Conservation (phyloP, 805 yeast species). For the Komagataella ulmi region DNA sequence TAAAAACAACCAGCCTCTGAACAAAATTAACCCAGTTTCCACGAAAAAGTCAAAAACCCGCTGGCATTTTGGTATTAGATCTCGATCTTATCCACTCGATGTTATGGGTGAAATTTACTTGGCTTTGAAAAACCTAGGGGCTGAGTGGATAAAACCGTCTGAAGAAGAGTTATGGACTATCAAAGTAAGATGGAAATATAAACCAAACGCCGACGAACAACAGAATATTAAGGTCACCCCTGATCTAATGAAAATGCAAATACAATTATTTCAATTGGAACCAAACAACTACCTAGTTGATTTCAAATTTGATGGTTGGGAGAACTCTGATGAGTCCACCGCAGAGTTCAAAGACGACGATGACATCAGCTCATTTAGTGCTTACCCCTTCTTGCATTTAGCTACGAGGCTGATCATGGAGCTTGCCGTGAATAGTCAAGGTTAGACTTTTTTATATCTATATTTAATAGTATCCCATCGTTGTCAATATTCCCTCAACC, state of each 20-base stretch:
- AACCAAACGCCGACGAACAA: slow-evolving; percentile 6
- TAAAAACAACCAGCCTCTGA: slow-evolving; percentile 17
- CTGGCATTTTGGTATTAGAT: slow-evolving; percentile 98
- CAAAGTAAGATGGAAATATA: slow-evolving; percentile 83
- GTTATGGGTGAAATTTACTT: slow-evolving; percentile 98
- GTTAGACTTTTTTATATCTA: slow-evolving; percentile 7
- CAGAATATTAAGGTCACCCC: slow-evolving; percentile 26
- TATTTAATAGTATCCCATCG: neutral
- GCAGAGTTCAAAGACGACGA: slow-evolving; percentile 28
- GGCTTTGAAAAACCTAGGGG: slow-evolving; percentile 85
- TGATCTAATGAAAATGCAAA: slow-evolving; percentile 91
- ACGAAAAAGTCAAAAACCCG: slow-evolving; percentile 83
- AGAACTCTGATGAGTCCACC: slow-evolving; percentile 24
- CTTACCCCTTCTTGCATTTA: slow-evolving; percentile 87
- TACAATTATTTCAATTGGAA: slow-evolving; percentile 89
- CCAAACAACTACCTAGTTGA: slow-evolving; percentile 94
- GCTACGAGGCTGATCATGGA: slow-evolving; percentile 93
- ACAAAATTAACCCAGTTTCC: slow-evolving; percentile 29
- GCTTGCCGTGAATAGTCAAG: slow-evolving; percentile 86
- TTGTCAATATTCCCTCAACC: too few species aligned
- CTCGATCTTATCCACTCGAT: slow-evolving; percentile 91
- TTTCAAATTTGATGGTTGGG: slow-evolving; percentile 98
- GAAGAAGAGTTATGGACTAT: slow-evolving; percentile 96
- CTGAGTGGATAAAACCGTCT: slow-evolving; percentile 93
- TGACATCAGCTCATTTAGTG: slow-evolving; percentile 82